Percentiles rank a stretch among this genome's conserved stretches.
Conservation (phyloP, 2,329 filamentous ascomycete genomes). For the Talaromyces sp. region DNA sequence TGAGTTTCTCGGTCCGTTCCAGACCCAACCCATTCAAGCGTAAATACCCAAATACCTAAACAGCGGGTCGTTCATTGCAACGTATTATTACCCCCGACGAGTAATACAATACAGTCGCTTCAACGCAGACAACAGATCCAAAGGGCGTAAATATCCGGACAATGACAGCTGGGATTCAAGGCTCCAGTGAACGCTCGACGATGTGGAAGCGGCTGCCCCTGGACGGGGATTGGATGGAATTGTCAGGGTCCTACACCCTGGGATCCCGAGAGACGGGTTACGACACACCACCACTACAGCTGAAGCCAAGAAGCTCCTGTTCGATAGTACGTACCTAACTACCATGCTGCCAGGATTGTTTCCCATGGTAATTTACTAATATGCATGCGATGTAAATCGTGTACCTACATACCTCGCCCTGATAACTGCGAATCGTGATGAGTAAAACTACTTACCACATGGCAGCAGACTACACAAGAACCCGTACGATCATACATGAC, state of each 20-base stretch:
- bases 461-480: background rate
- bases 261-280: background rate
- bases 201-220: background rate
- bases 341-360: background rate
- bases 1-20: conserved; percentile 10
- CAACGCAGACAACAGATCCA: background rate
- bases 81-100: background rate
- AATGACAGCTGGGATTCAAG: background rate
- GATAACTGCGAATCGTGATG: background rate
- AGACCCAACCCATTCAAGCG: background rate
- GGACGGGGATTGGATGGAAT: background rate
- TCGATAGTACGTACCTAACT: background rate
- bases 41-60: background rate
- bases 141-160: background rate
- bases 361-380: background rate
- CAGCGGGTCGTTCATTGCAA: background rate
- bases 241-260: background rate
- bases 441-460: background rate
- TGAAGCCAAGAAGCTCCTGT: background rate
- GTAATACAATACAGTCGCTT: background rate
- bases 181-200: background rate
- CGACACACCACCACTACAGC: background rate
- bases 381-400: conserved; percentile 2
- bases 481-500: background rate
- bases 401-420: background rate